These are phyloP conservation scores for Aspergillus fumigatiaffinis DNA, from an alignment of 2,329 filamentous ascomycete genomes.

Conservation along the genomic window DNA sequence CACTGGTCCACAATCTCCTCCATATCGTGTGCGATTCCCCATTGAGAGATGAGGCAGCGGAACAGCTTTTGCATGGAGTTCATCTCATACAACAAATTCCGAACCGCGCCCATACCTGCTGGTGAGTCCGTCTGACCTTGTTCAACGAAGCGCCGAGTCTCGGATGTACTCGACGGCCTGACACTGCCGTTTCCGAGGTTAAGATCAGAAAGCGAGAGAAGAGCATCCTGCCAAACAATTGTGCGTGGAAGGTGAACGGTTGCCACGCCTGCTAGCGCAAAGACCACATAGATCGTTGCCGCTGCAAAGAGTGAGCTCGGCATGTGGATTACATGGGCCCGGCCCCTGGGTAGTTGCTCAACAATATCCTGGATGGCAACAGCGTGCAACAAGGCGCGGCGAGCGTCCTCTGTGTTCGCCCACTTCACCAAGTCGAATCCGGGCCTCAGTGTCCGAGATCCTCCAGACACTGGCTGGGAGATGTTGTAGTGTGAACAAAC, in stretches of 20 bases:
- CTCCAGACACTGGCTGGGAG: conserved; percentile 38
- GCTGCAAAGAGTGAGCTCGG: conserved; percentile 44
- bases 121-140: conserved; percentile 22
- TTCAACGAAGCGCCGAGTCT: conserved; percentile 38
- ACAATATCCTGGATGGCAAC: conserved; percentile 46
- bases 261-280: conserved; percentile 36
- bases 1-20: conserved; percentile 42
- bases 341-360: conserved; percentile 42
- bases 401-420: conserved; percentile 38
- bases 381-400: conserved; percentile 41
- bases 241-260: conserved; percentile 37
- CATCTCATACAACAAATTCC: conserved; percentile 46
- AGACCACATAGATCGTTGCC: conserved; percentile 41
- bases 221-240: conserved; percentile 41
- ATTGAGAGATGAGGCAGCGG: conserved; percentile 42
- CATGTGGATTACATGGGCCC: conserved; percentile 45
- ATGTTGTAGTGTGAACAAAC: conserved; percentile 40
- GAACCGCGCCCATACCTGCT: conserved; percentile 21
- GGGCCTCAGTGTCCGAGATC: conserved; percentile 20
- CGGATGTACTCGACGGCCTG: conserved; percentile 24
- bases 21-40: conserved; percentile 47
- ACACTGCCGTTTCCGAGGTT: conserved; percentile 24
- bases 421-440: conserved; percentile 38
- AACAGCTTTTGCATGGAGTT: conserved; percentile 48
- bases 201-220: conserved; percentile 29